These are phyloP conservation scores for Saturnispora hagleri DNA, from an alignment of 805 yeast species.

Conservation along the genomic window DNA sequence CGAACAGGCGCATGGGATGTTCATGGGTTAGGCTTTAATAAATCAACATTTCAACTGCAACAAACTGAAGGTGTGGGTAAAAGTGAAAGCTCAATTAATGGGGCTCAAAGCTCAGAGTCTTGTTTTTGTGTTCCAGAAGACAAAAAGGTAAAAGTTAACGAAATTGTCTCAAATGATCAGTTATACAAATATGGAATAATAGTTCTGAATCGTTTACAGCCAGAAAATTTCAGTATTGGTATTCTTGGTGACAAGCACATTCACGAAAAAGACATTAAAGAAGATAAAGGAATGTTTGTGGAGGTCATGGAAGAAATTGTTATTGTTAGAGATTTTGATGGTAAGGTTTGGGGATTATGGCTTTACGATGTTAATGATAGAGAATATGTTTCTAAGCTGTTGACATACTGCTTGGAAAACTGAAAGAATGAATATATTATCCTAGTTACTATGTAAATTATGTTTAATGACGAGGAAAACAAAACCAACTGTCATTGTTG, in stretches of 20 bases:
- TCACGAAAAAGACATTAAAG: slow-evolving; percentile 18
- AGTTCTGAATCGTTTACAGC: slow-evolving; percentile 55
- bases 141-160: slow-evolving; percentile 12
- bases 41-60: not conserved
- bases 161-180: slow-evolving; percentile 31
- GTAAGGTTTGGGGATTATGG: slow-evolving; percentile 74
- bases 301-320: slow-evolving; percentile 63
- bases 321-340: slow-evolving; percentile 56
- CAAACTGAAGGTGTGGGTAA: not conserved
- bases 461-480: not conserved
- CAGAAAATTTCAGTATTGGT: slow-evolving; percentile 67
- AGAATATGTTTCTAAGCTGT: slow-evolving; percentile 41
- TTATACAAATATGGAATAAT: slow-evolving; percentile 58
- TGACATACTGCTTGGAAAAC: slow-evolving; percentile 23
- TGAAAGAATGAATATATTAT: not conserved
- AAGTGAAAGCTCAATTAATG: not conserved
- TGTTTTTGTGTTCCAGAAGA: slow-evolving; percentile 1
- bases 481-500: not conserved
- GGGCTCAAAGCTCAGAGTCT: slow-evolving; percentile 3
- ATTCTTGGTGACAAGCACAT: slow-evolving; percentile 44
- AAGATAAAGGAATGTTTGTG: slow-evolving; percentile 43
- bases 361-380: slow-evolving; percentile 62
- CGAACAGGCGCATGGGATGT: slow-evolving; percentile 16
- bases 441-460: not conserved
- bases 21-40: slow-evolving; percentile 4